These are phyloP conservation scores for Fusarium sp. DNA, from an alignment of 2,329 filamentous ascomycete species.

Conservation along the genomic window DNA sequence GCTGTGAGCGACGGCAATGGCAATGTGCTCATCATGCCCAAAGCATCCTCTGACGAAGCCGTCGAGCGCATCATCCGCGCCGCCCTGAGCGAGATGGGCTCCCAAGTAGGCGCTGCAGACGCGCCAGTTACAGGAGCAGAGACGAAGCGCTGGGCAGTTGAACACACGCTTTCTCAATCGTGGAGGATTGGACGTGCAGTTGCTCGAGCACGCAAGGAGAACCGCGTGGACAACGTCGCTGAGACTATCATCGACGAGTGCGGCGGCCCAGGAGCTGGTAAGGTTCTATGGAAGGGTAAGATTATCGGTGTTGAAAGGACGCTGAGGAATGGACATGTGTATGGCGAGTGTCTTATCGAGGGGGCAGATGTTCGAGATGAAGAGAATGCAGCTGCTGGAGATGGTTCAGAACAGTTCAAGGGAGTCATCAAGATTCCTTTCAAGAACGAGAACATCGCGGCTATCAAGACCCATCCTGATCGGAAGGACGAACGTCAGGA, in stretches of 20 bases:
- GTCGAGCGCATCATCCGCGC: constrained; percentile 67
- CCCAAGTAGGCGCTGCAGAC: constrained; percentile 64
- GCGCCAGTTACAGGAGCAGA: constrained; percentile 65
- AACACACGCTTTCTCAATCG: constrained; percentile 67
- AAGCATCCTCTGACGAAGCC: constrained; percentile 61
- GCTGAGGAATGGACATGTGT: constrained; percentile 70
- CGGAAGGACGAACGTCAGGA: constrained; percentile 57
- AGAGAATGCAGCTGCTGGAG: constrained; percentile 20
- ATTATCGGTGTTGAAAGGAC: constrained; percentile 72
- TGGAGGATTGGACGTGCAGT: constrained; percentile 75
- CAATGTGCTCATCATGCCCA: constrained; percentile 65
- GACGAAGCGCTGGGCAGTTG: constrained; percentile 65
- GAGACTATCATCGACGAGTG: constrained; percentile 72
- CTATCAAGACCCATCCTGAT: constrained; percentile 56
- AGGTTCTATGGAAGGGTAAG: constrained; percentile 74
- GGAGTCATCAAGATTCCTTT: constrained; percentile 76
- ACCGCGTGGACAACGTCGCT: constrained; percentile 67
- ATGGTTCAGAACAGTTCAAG: constrained; percentile 49
- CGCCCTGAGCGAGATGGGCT: constrained; percentile 70
- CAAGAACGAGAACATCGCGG: constrained; percentile 82
- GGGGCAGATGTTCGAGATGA: constrained; percentile 59
- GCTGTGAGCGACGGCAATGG: constrained; percentile 68
- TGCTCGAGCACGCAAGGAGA: constrained; percentile 63
- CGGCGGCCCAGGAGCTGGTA: constrained; percentile 67
- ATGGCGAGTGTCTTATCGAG: constrained; percentile 72